Conservation (phyloP, 2,329 filamentous ascomycete species). For the Paecilomyces niveus region DNA sequence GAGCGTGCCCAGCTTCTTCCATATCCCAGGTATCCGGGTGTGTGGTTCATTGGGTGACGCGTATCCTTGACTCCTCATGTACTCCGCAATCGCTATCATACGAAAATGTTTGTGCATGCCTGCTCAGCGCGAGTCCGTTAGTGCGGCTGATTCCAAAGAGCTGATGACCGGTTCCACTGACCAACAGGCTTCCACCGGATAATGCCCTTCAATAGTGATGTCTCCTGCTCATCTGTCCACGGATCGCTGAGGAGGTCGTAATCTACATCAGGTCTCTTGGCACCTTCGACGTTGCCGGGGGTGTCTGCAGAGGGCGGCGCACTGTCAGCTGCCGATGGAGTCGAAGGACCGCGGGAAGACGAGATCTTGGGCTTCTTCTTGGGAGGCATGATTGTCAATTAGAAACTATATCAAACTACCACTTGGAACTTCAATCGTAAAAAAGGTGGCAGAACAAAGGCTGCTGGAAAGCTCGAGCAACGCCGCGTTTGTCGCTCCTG, state of each 20-base stretch:
- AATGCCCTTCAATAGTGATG: slow-evolving; percentile 84
- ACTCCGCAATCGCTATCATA: slow-evolving; percentile 77
- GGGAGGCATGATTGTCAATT: slow-evolving; percentile 28
- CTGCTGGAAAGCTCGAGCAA: background rate
- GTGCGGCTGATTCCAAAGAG: background rate
- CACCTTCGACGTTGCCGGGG: slow-evolving; percentile 20
- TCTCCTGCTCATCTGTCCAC: slow-evolving; percentile 95
- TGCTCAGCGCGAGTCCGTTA: slow-evolving; percentile 25
- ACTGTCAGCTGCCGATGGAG: slow-evolving; percentile 20
- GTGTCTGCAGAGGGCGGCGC: slow-evolving; percentile 21
- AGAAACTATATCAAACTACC: background rate
- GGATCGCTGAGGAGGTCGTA: slow-evolving; percentile 56
- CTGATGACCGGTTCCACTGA: slow-evolving; percentile 30
- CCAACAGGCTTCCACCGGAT: slow-evolving; percentile 96
- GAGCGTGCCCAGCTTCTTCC: slow-evolving; percentile 73
- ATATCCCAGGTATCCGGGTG: slow-evolving; percentile 84
- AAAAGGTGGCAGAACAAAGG: background rate
- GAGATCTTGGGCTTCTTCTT: slow-evolving; percentile 57
- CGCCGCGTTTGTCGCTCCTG: background rate
- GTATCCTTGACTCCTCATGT: slow-evolving; percentile 73
- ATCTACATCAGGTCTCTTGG: slow-evolving; percentile 28
- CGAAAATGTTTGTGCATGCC: slow-evolving; percentile 93
- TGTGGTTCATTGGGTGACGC: slow-evolving; percentile 59
- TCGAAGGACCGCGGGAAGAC: slow-evolving; percentile 23
- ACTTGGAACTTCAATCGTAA: background rate